phyloP scores from a whole-genome alignment of 1,284 basidiomycete species.

The Boletus chippewaensis region DNA sequence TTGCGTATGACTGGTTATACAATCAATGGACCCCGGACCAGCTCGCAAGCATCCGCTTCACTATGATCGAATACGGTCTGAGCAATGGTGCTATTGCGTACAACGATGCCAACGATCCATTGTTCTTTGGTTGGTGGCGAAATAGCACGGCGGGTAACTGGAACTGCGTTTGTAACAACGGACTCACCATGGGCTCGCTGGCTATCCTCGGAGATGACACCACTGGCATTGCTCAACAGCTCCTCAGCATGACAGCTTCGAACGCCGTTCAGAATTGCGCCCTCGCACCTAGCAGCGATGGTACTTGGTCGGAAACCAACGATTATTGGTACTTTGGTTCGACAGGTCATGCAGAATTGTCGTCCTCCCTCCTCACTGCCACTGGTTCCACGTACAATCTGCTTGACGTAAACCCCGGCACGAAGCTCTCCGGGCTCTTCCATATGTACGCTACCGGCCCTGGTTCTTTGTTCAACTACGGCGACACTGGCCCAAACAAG shows the following conservation, averaged over 20 bases:
- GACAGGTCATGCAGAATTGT: conserved; percentile 89
- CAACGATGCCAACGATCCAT: conserved; percentile 35
- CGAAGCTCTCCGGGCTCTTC: conserved; percentile 73
- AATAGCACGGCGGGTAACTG: conserved; percentile 74
- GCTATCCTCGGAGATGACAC: conserved; percentile 86
- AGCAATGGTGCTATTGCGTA: conserved; percentile 53
- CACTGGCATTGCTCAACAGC: conserved; percentile 60
- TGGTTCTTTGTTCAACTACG: conserved; percentile 86
- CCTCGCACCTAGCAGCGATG: conserved; percentile 58
- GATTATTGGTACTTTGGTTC: conserved; percentile 98
- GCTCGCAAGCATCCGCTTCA: conserved; percentile 62
- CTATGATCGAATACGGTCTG: conserved; percentile 79
- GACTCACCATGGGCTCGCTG: conserved; percentile 83
- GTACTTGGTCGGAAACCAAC: conserved; percentile 92
- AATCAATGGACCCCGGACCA: conserved; percentile 77
- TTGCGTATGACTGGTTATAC: conserved; percentile 96
- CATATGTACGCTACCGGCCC: conserved; percentile 88
- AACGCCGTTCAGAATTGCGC: conserved; percentile 83
- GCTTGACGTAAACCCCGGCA: conserved; percentile 62
- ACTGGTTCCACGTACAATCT: conserved; percentile 81
- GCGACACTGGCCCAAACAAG: conserved; percentile 96
- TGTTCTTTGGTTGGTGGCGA: conserved; percentile 55
- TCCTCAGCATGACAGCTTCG: conserved; percentile 64
- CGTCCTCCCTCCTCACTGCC: conserved; percentile 77
- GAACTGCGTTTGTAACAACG: conserved; percentile 97